Conservation (phyloP, 345 rosid genomes). For the Populus simonii region DNA sequence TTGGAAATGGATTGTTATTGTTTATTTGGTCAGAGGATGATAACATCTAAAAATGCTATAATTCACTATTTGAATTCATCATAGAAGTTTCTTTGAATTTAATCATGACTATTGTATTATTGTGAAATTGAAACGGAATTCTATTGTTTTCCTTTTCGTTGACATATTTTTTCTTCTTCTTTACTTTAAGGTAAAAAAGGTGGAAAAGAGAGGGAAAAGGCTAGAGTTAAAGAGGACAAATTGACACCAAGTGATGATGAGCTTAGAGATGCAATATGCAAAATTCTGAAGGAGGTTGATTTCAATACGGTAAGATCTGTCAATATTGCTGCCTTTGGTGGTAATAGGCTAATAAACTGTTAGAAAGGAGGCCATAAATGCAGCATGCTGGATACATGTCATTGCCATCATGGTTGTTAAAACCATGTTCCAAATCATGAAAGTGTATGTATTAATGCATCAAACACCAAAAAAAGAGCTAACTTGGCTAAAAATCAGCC, state of each 20-base stretch:
- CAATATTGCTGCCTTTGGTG: not conserved
- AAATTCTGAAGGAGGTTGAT: conserved; percentile 79
- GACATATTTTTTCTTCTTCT: not conserved
- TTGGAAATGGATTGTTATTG: not conserved
- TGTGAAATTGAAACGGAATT: not conserved
- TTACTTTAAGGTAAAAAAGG: conserved; percentile 42
- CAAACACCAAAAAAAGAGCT: no score
- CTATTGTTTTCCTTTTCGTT: not conserved
- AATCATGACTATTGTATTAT: not conserved
- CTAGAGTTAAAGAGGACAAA: conserved; percentile 44
- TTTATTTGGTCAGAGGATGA: not conserved
- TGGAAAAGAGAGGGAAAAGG: conserved; percentile 59
- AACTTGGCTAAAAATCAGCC: no score
- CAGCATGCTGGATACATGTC: not conserved
- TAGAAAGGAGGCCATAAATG: not conserved
- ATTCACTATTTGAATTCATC: not conserved
- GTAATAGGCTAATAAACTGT: not conserved
- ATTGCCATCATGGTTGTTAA: not conserved
- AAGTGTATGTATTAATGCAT: no score
- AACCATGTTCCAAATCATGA: no score
- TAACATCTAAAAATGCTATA: not conserved
- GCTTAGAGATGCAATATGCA: conserved; percentile 65
- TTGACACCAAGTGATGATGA: conserved; percentile 49
- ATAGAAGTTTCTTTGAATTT: not conserved
- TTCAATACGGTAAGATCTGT: conserved; percentile 67